A percentile compares a stretch with the other conserved stretches of the same genome.
These are phyloP conservation scores for Phytophthora quininea DNA, from an alignment of 352 stramenopile genomes.

Conservation along the genomic window DNA sequence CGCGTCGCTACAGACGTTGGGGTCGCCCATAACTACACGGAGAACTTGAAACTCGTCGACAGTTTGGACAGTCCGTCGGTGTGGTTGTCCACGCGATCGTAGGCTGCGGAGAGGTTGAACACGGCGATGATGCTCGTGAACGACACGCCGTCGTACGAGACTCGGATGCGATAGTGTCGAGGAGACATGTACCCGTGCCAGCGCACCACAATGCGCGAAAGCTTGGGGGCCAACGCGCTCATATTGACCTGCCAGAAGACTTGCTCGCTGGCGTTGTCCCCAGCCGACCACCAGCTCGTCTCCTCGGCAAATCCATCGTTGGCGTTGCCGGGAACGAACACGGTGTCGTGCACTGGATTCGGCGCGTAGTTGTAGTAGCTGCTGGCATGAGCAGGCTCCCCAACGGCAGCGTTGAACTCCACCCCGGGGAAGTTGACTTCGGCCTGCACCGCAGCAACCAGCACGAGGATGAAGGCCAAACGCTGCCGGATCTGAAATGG, in stretches of 20 bases:
- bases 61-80: constrained; percentile 49
- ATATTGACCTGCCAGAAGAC: constrained; percentile 85
- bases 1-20: constrained; percentile 55
- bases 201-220: constrained; percentile 70
- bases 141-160: constrained; percentile 63
- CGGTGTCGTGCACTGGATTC: constrained; percentile 65
- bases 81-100: constrained; percentile 77
- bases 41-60: constrained; percentile 59
- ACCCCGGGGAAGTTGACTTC: constrained; percentile 68
- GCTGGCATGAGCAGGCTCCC: constrained; percentile 58
- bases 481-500: constrained; percentile 1
- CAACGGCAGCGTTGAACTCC: constrained; percentile 70
- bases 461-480: constrained; percentile 13
- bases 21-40: constrained; percentile 50
- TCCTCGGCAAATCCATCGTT: constrained; percentile 74
- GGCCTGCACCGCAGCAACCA: constrained; percentile 1
- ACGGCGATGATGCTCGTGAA: constrained; percentile 68
- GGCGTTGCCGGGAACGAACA: constrained; percentile 64
- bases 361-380: constrained; percentile 79
- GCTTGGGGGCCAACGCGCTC: constrained; percentile 42
- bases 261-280: constrained; percentile 42
- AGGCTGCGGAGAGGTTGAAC: constrained; percentile 42
- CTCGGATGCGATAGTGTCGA: constrained; percentile 56
- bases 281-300: constrained; percentile 83
- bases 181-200: constrained; percentile 81